Evolutionary conservation across 2,329 filamentous ascomycete genomes (phyloP).

Genomic region (Plenodomus biglobosus): DNA sequence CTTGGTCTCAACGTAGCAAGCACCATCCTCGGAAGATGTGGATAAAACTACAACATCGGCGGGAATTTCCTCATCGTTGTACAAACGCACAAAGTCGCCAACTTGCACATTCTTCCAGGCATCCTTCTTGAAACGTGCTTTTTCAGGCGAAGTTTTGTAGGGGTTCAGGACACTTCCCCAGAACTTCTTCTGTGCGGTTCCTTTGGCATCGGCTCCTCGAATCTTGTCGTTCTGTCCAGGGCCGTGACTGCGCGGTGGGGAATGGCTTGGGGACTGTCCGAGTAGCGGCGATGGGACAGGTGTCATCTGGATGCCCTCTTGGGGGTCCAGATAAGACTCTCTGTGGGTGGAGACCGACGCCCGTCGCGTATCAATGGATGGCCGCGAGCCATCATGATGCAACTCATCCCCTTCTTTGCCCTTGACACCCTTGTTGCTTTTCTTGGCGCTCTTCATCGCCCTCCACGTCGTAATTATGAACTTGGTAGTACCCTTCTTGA

Average conservation of each 20-base stretch:
- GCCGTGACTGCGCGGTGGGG: slow-evolving; percentile 29
- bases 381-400: slow-evolving; percentile 57
- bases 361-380: slow-evolving; percentile 67
- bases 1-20: slow-evolving; percentile 97
- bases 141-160: slow-evolving; percentile 63
- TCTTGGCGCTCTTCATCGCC: slow-evolving; percentile 48
- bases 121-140: slow-evolving; percentile 86
- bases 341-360: slow-evolving; percentile 59
- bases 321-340: slow-evolving; percentile 56
- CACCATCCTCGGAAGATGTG: slow-evolving; percentile 90
- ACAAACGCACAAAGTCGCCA: slow-evolving; percentile 93
- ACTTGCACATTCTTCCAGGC: slow-evolving; percentile 95
- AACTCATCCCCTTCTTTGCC: slow-evolving; percentile 53
- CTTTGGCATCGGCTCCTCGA: slow-evolving; percentile 25
- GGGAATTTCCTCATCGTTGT: slow-evolving; percentile 93
- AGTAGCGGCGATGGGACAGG: slow-evolving; percentile 82
- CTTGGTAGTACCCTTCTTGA: slow-evolving; percentile 84
- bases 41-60: slow-evolving; percentile 91
- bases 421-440: slow-evolving; percentile 39
- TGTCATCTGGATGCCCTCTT: slow-evolving; percentile 85
- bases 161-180: slow-evolving; percentile 75
- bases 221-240: slow-evolving; percentile 32
- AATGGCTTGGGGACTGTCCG: slow-evolving; percentile 42
- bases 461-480: slow-evolving; percentile 60
- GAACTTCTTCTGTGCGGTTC: slow-evolving; percentile 50